These are phyloP conservation scores for Petrea volubilis DNA, from an alignment of 257 asterid genomes.

Conservation along the genomic window DNA sequence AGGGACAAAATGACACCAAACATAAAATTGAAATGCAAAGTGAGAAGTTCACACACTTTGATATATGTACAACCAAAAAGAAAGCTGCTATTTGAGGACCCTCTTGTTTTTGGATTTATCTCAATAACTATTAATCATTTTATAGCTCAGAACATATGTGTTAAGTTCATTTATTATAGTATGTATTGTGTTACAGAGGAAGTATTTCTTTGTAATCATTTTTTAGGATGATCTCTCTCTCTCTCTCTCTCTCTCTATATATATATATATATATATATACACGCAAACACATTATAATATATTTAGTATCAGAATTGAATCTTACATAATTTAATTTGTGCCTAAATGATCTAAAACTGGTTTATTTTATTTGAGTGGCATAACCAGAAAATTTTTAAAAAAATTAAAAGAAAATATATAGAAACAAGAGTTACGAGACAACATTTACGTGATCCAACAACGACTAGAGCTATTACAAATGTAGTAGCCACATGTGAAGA, in stretches of 20 bases:
- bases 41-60: not conserved
- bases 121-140: not conserved
- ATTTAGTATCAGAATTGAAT: no score
- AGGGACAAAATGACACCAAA: not conserved
- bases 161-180: not conserved
- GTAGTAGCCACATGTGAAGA: not conserved
- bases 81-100: not conserved
- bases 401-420: no score
- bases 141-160: no score
- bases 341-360: no score
- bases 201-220: no score
- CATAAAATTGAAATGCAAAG: not conserved
- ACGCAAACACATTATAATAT: no score
- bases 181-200: not conserved
- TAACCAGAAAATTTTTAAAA: no score
- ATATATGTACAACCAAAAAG: not conserved
- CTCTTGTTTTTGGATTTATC: not conserved
- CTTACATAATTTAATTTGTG: no score
- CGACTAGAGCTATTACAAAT: not conserved
- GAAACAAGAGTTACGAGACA: not conserved
- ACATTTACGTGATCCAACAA: not conserved
- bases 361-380: no score
- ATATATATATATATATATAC: no score
- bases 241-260: no score
- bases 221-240: no score